Percentiles rank a stretch among this genome's conserved stretches.
phyloP scores from a whole-genome alignment of 805 yeast species.

The Sugiyamaella floridensis region DNA sequence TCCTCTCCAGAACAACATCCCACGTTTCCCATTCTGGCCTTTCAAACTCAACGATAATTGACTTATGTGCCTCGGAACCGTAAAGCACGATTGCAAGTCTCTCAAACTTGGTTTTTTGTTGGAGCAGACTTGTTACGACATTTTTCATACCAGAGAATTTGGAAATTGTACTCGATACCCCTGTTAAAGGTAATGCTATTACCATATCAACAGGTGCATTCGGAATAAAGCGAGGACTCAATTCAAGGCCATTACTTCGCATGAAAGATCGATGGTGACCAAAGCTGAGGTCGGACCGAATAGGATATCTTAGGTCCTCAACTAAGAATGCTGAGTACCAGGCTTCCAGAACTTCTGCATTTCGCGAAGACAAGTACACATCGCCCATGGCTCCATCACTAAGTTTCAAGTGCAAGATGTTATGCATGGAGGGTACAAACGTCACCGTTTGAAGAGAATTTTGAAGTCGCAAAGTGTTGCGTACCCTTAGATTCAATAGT shows the following conservation, averaged over 20 bases:
- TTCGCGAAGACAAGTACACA: background rate
- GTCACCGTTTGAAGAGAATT: background rate
- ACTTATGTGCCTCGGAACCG: background rate
- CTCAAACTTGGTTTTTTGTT: slow-evolving; percentile 10
- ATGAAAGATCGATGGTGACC: background rate
- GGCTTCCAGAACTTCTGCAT: background rate
- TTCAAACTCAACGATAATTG: slow-evolving; percentile 6
- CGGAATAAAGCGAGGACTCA: background rate
- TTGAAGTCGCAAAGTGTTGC: background rate
- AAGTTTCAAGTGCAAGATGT: background rate
- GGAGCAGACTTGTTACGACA: slow-evolving; percentile 1
- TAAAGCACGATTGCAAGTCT: slow-evolving; percentile 14
- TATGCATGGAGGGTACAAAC: background rate
- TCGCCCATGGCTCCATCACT: background rate
- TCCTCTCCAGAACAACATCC: slow-evolving; percentile 2
- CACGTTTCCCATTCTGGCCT: slow-evolving; percentile 7
- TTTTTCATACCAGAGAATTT: slow-evolving; percentile 7
- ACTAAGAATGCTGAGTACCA: background rate
- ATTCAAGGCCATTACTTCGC: background rate
- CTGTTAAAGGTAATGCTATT: slow-evolving; percentile 13
- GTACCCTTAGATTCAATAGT: no score
- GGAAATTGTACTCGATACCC: background rate
- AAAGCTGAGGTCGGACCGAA: background rate
- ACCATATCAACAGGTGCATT: slow-evolving; percentile 11
- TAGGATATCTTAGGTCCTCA: background rate